A percentile compares a stretch with the other conserved stretches of the same genome.
Conservation (phyloP, 2,329 filamentous ascomycete genomes). For the Trichoderma gracile region DNA sequence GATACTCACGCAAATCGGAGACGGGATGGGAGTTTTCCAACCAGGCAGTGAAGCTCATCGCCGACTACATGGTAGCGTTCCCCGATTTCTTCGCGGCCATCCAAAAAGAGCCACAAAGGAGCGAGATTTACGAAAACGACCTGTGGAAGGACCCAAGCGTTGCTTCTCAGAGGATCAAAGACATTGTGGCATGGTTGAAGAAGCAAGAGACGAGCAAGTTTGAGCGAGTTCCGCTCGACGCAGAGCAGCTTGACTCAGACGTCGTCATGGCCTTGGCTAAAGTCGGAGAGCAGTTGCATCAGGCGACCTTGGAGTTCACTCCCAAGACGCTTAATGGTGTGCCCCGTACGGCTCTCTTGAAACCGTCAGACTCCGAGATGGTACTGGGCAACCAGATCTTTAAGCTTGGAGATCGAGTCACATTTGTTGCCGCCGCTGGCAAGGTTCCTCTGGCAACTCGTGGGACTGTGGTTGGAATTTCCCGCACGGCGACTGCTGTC, state of each 20-base stretch:
- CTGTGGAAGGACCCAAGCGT: slow-evolving; percentile 74
- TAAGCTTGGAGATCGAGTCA: slow-evolving; percentile 81
- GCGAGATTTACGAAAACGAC: slow-evolving; percentile 80
- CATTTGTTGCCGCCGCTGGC: slow-evolving; percentile 89
- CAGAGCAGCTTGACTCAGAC: slow-evolving; percentile 91
- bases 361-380: slow-evolving; percentile 94
- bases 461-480: slow-evolving; percentile 94
- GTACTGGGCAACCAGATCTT: slow-evolving; percentile 84
- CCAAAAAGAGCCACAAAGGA: slow-evolving; percentile 79
- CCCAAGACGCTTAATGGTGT: slow-evolving; percentile 75
- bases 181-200: slow-evolving; percentile 93
- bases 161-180: slow-evolving; percentile 81
- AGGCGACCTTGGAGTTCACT: slow-evolving; percentile 54
- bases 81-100: slow-evolving; percentile 94
- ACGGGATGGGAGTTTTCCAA: slow-evolving; percentile 95
- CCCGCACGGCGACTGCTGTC: slow-evolving; percentile 77
- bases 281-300: slow-evolving; percentile 65
- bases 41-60: slow-evolving; percentile 76
- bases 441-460: slow-evolving; percentile 91
- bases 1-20: slow-evolving; percentile 83
- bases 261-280: slow-evolving; percentile 79
- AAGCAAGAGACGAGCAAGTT: slow-evolving; percentile 87
- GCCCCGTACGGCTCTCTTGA: slow-evolving; percentile 82
- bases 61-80: slow-evolving; percentile 89
- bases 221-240: slow-evolving; percentile 92